Conservation (phyloP, 2,329 filamentous ascomycete species). For the Scytalidium lignicola region DNA sequence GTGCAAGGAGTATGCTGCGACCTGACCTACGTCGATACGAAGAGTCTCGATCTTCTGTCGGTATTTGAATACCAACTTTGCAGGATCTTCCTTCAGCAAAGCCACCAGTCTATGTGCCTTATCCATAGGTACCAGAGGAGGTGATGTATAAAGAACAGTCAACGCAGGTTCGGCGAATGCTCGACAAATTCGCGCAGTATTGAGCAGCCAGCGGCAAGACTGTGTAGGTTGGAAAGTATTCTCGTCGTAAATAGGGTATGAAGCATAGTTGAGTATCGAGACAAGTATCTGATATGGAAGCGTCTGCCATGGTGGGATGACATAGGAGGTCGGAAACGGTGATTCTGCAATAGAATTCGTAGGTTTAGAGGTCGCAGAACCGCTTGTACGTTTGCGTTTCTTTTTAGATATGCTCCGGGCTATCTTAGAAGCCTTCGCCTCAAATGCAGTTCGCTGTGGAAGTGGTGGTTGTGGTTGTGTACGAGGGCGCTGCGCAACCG, state of each 20-base stretch:
- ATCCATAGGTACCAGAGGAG: conserved; percentile 52
- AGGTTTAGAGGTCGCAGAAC: background rate
- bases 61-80: conserved; percentile 21
- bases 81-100: conserved; percentile 36
- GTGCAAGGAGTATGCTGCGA: conserved; percentile 47
- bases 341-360: background rate
- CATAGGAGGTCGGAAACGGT: conserved; percentile 16
- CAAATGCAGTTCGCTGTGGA: background rate
- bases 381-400: background rate
- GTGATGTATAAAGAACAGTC: conserved; percentile 64
- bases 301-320: conserved; percentile 51
- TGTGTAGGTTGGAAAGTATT: conserved; percentile 36
- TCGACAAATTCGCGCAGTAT: conserved; percentile 57
- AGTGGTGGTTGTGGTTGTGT: background rate
- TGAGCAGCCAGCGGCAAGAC: conserved; percentile 57
- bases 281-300: conserved; percentile 66
- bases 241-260: conserved; percentile 49
- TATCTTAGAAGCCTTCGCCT: background rate
- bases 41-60: conserved; percentile 26
- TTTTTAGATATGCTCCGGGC: background rate
- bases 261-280: conserved; percentile 65
- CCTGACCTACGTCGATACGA: conserved; percentile 33
- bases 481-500: background rate
- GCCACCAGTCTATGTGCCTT: conserved; percentile 47
- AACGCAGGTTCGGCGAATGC: conserved; percentile 68